Percentiles rank a stretch among this genome's conserved stretches.
Conservation (phyloP, 352 stramenopile genomes). For the Phytophthora pseudosyringae region DNA sequence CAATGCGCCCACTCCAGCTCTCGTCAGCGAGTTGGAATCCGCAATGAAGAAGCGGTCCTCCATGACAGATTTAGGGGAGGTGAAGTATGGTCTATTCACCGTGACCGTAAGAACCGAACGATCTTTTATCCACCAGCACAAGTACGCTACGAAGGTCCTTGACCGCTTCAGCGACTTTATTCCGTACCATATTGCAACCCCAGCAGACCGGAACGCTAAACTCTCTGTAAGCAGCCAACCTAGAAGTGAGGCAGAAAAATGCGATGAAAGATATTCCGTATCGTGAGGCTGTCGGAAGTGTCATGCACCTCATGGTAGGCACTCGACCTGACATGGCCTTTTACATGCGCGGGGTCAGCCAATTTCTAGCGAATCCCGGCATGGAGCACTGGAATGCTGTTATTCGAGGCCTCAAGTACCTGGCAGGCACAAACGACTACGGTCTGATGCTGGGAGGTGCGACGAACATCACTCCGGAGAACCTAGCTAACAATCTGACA, state of each 20-base stretch:
- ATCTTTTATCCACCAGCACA: conserved; percentile 25
- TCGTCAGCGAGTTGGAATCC: conserved; percentile 12
- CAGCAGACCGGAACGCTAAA: neutral
- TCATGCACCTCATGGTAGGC: conserved; percentile 6
- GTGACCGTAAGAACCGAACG: conserved; percentile 24
- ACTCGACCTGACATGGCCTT: neutral
- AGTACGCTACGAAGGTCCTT: conserved; percentile 34
- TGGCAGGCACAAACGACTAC: neutral
- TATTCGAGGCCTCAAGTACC: neutral
- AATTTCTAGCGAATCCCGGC: neutral
- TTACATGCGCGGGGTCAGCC: neutral
- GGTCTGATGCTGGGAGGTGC: neutral
- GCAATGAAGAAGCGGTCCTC: neutral
- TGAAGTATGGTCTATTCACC: conserved; percentile 23
- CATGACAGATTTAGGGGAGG: neutral
- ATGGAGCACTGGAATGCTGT: neutral
- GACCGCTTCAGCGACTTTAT: neutral
- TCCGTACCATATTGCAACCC: neutral
- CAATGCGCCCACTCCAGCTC: conserved; percentile 12
- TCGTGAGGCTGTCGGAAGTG: neutral
- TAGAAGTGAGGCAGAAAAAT: neutral
- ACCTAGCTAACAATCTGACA: too few species aligned
- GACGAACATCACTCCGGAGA: too few species aligned
- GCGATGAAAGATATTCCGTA: conserved; percentile 1
- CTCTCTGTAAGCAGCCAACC: neutral